Evolutionary conservation across 2,329 filamentous ascomycete species (phyloP).

Genomic region (Pseudopithomyces chartarum): DNA sequence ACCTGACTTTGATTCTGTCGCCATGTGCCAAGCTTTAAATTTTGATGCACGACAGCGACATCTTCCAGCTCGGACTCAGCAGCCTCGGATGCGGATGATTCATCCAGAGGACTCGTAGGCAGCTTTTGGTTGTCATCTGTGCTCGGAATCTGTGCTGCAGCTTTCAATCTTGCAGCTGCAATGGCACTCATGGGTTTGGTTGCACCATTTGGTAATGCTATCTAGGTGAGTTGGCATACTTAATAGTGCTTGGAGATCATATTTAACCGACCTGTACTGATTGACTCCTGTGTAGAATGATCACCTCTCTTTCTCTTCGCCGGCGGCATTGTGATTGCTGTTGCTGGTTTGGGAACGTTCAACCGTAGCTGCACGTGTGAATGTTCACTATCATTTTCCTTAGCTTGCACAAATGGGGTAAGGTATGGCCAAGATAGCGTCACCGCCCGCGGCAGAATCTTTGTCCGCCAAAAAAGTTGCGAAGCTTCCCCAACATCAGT

Average conservation of each 20-base stretch:
- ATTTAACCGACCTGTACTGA: conserved; percentile 14
- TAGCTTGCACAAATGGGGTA: conserved; percentile 21
- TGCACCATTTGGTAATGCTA: conserved; percentile 13
- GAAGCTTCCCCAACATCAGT: conserved; percentile 15
- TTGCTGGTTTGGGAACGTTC: conserved; percentile 5
- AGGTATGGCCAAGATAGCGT: conserved; percentile 17
- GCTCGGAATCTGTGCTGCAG: conserved; percentile 20
- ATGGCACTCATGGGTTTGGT: conserved; percentile 38
- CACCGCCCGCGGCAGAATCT: conserved; percentile 18
- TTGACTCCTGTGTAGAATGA: neutral
- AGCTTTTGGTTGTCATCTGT: conserved; percentile 18
- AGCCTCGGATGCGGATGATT: conserved; percentile 19
- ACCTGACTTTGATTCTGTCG: conserved; percentile 26
- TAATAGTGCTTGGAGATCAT: neutral
- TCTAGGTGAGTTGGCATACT: conserved; percentile 5
- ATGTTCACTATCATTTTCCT: conserved; percentile 18
- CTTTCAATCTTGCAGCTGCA: conserved; percentile 38
- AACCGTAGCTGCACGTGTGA: conserved; percentile 1
- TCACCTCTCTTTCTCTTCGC: conserved; percentile 37
- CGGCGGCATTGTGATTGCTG: conserved; percentile 28
- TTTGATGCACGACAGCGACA: conserved; percentile 15
- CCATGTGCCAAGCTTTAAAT: conserved; percentile 40
- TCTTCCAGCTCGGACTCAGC: conserved; percentile 26
- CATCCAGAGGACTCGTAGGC: conserved; percentile 21
- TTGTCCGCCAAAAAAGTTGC: conserved; percentile 37